Evolutionary conservation across 1,284 basidiomycete genomes (phyloP).

Genomic region (Cryptococcus deneoformans): DNA sequence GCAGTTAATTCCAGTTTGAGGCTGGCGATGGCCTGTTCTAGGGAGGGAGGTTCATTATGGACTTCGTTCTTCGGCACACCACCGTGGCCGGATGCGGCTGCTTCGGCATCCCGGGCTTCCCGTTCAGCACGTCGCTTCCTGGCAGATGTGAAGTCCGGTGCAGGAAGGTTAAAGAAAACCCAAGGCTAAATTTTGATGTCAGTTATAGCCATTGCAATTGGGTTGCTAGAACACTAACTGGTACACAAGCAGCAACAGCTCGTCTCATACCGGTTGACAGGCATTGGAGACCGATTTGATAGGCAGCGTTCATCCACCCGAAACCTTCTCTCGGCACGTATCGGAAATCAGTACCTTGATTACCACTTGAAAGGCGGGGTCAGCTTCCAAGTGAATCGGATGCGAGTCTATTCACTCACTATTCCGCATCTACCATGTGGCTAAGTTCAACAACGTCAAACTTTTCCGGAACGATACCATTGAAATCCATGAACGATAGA

Average conservation of each 20-base stretch:
- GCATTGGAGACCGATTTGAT: constrained; percentile 94
- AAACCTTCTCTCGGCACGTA: constrained; percentile 95
- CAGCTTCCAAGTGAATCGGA: too few relatives aligned
- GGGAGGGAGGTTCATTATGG: constrained; percentile 34
- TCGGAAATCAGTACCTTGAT: constrained; percentile 97
- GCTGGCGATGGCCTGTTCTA: constrained; percentile 36
- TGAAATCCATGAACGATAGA: constrained; percentile 73
- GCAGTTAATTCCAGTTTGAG: constrained; percentile 24
- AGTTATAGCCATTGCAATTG: background rate
- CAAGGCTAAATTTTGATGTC: constrained; percentile 25
- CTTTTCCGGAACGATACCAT: constrained; percentile 97
- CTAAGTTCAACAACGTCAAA: constrained; percentile 95
- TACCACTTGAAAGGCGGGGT: constrained; percentile 57
- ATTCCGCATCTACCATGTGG: constrained; percentile 95
- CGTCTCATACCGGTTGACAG: constrained; percentile 90
- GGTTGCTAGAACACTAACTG: constrained; percentile 22
- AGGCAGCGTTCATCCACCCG: constrained; percentile 95
- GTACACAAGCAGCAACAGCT: constrained; percentile 77
- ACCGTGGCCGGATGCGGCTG: constrained; percentile 45
- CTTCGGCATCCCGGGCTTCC: constrained; percentile 56
- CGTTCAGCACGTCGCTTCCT: constrained; percentile 48
- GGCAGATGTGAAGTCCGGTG: constrained; percentile 56
- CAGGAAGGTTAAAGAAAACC: constrained; percentile 46
- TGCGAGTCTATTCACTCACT: constrained; percentile 46
- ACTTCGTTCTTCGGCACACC: constrained; percentile 30